A percentile compares a stretch with the other conserved stretches of the same genome.
Evolutionary conservation across 805 yeast species (phyloP).

Genomic region (Candida ponderosae): DNA sequence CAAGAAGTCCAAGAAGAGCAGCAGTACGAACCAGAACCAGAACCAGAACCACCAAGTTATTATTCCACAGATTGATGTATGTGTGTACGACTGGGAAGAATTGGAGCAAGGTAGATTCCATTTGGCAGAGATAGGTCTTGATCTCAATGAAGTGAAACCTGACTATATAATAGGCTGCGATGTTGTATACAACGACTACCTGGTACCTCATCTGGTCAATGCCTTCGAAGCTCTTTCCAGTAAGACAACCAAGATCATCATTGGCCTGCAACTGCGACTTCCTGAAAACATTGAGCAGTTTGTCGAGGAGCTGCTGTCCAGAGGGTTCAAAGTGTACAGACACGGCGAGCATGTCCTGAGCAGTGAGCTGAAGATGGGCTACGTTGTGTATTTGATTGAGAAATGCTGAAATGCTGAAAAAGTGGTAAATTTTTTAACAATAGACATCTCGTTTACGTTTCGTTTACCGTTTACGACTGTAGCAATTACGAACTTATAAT

Average conservation of each 20-base stretch:
- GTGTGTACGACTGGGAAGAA: constrained; percentile 59
- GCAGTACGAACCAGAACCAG: constrained; percentile 1
- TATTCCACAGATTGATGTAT: constrained; percentile 29
- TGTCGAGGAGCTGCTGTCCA: constrained; percentile 23
- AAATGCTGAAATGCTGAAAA: neutral
- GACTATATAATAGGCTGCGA: constrained; percentile 56
- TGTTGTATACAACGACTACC: constrained; percentile 55
- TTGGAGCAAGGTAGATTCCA: constrained; percentile 26
- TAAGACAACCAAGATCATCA: constrained; percentile 24
- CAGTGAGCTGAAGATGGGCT: constrained; percentile 31
- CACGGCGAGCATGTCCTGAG: constrained; percentile 26
- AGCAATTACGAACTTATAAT: too few relatives aligned
- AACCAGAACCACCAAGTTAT: neutral
- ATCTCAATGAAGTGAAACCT: constrained; percentile 16
- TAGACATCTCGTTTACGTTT: too few relatives aligned
- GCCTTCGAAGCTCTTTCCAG: constrained; percentile 32
- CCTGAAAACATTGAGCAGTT: constrained; percentile 41
- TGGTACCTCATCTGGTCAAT: constrained; percentile 40
- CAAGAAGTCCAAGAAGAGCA: constrained; percentile 1
- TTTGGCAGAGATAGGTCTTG: constrained; percentile 8
- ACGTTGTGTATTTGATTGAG: constrained; percentile 33
- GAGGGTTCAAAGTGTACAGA: constrained; percentile 26
- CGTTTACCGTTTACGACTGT: too few relatives aligned
- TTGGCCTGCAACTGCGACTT: constrained; percentile 50
- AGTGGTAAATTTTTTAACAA: too few relatives aligned